phyloP scores from a whole-genome alignment of 148 eudicot species.

The Hydrangea macrophylla region DNA sequence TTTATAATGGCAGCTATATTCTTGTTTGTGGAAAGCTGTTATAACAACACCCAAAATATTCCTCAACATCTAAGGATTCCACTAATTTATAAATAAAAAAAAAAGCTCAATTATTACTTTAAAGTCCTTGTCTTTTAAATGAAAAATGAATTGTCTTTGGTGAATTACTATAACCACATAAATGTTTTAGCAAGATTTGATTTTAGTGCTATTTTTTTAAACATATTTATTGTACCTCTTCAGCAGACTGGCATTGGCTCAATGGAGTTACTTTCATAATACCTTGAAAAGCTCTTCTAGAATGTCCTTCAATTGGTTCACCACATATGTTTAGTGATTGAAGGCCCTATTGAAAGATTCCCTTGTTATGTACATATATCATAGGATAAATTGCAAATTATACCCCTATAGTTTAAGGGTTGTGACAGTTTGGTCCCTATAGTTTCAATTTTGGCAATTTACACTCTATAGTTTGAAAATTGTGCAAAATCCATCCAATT shows the following conservation, averaged over 20 bases:
- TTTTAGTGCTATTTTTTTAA: background rate
- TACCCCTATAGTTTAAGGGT: no score
- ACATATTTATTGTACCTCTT: background rate
- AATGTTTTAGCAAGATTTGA: background rate
- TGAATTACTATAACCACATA: background rate
- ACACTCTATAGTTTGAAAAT: no score
- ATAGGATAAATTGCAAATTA: no score
- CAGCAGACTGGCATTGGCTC: constrained; percentile 1
- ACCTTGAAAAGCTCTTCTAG: background rate
- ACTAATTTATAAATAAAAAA: background rate
- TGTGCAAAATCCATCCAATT: no score
- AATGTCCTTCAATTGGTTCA: background rate
- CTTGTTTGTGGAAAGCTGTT: background rate
- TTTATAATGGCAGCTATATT: constrained; percentile 8
- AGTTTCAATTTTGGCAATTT: no score
- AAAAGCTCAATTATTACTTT: constrained; percentile 5
- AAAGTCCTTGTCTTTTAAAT: background rate
- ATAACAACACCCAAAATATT: no score
- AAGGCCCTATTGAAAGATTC: background rate
- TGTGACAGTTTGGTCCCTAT: no score
- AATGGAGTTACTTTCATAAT: constrained; percentile 5
- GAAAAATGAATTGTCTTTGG: background rate
- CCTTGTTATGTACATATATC: background rate
- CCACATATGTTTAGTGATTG: background rate
- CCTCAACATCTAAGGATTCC: no score